Base-by-base conservation (phyloP, 805 yeast genomes). In the Scheffersomyces lignosus region DNA sequence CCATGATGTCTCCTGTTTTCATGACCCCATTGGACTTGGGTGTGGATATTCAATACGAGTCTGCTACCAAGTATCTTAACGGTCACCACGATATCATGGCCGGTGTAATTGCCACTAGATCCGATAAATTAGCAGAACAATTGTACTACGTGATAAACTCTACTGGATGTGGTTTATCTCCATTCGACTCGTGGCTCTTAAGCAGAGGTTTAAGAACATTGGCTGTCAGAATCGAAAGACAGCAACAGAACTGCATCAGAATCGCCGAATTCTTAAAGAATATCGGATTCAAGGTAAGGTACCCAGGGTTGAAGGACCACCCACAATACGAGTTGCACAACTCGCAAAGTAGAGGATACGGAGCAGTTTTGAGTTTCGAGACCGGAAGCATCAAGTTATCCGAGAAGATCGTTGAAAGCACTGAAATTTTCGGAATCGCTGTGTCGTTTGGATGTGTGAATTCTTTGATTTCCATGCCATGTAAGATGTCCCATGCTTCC, bases 1-100 rank as follows among this genome's bases (percentile, higher is more conserved):
- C 97, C 41, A 90, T 90, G 98, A 84, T 90, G 95, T 82, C 96
- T 18, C 97, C 97, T 9, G 62, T 90, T 43, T 72, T 83, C 52
- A 81, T 87, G 81, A 74, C 83, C 16, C 97, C 98, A 4, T 71
- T 90, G 47, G 87, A 86, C 49, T 75, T 85, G 48, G 95, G 93
- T 6, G 91, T 81, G 26, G 97, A 90, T 57, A 86, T 90, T 39
- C 96, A 87, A 39, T 91, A 90, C 60, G 98, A 90, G 59, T 81
- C 91, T 9, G 97, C 95, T 12, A 90, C 98, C 29, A 90, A 90
- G 63, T 90, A 87, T 56, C 70, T 90, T 49, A 85, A 89, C 52
- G 96, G 96, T 5, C 98, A 90, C 60, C 98, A 90, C 62, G 97
- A 91, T 60, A 78, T 90, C 51, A 90, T 90, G 98, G 96, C 96